Evolutionary conservation across 495 filamentous ascomycete species (phyloP), one percentile per base, ranked within the genome.

Genomic region (Bombardia bombarda): DNA sequence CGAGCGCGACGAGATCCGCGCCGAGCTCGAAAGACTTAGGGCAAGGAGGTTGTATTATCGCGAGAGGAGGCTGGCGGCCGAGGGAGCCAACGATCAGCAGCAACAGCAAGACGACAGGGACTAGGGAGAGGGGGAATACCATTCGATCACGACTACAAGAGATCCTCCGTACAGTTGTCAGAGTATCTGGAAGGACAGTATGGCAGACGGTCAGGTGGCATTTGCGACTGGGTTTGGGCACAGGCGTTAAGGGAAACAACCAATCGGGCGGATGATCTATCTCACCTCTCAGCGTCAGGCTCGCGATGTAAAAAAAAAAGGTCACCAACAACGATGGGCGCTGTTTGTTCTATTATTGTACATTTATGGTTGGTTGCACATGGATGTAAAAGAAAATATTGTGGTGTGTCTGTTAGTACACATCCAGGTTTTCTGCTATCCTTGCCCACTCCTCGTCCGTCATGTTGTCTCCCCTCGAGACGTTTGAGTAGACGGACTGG

Each of bases 1-100:
- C 32, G 89, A 97, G 49, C 79, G 73, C 47, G 90, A 95, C 26
- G 92, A 99, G 66, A 90, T 95, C 45, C 65, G 77, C 6, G 67
- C 69, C 35, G 87, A 95, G 72, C 61, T 93, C 25, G 69, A 87
- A 53, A 68, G 87, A 45, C 69, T 96, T 66, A 76, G 80, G 43
- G 67, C 66, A 55, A 61, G 67, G 46, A 61, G 85, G 45, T 50
- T 84, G 46, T 75, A 78, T 53, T 54, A 71, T 50, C 70, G 83
- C 43, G 79, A 78, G 43, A 65, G 62, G 60, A 64, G 82, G 38
- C 57, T 87, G 58, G 73, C 73, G 47, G 56, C 56, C 26, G 75
- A 80, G 60, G 70, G 65, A 43, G 68, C 49, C 57, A 62, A n/a
- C 52, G 58, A 60, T 4, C 58, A 63, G 46, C 47, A 51, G 32